A percentile compares a stretch with the other conserved stretches of the same genome.
These are phyloP conservation scores for Vachellia collinsii DNA, from an alignment of 306 rosid species.

Conservation along the genomic window DNA sequence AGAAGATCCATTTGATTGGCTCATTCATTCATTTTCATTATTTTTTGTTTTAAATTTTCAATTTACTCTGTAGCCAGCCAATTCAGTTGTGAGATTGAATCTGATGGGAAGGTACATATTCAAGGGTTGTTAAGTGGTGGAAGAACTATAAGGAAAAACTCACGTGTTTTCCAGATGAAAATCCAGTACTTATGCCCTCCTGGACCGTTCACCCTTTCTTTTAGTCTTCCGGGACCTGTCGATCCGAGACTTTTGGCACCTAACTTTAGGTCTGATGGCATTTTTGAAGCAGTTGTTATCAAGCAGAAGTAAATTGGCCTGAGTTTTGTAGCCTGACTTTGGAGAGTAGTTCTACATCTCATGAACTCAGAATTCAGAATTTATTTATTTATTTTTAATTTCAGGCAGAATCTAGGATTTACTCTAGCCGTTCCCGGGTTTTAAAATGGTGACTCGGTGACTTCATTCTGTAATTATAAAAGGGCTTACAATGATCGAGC, in stretches of 20 bases:
- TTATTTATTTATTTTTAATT: neutral
- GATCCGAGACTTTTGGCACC: too few species aligned
- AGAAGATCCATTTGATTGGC: neutral
- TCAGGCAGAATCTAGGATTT: slow-evolving; percentile 27
- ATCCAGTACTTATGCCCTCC: too few species aligned
- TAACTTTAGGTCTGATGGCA: too few species aligned
- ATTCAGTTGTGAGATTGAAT: slow-evolving; percentile 75
- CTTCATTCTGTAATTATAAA: slow-evolving; percentile 15
- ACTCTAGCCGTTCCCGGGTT: neutral
- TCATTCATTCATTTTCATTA: neutral
- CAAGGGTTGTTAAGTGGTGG: slow-evolving; percentile 62
- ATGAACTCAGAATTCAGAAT: too few species aligned
- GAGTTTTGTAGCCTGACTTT: too few species aligned
- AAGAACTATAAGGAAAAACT: too few species aligned
- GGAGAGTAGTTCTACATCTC: too few species aligned
- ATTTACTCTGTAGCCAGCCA: slow-evolving; percentile 21
- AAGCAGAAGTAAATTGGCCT: too few species aligned
- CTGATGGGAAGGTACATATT: slow-evolving; percentile 67
- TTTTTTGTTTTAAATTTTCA: slow-evolving; percentile 5
- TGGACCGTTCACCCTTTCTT: too few species aligned
- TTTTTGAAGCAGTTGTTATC: too few species aligned
- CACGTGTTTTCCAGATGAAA: too few species aligned
- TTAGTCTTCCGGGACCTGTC: too few species aligned
- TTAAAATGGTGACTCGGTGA: slow-evolving; percentile 22
- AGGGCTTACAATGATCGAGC: slow-evolving; percentile 14